These are phyloP conservation scores for Cercospora zeina DNA, from an alignment of 2,329 filamentous ascomycete genomes.

Conservation along the genomic window DNA sequence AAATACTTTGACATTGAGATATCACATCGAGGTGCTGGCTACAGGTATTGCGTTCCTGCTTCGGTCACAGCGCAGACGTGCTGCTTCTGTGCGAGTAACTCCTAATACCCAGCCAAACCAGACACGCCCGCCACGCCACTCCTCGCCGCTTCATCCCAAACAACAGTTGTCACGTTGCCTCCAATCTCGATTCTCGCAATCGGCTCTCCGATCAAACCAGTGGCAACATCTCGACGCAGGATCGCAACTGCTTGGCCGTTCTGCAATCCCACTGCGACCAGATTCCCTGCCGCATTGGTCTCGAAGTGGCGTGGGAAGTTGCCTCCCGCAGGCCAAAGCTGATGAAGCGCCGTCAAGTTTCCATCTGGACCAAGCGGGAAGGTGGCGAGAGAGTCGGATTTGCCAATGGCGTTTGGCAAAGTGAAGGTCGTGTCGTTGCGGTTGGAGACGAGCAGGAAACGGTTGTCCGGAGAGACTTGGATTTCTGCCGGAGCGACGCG, in stretches of 20 bases:
- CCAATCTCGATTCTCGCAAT: constrained; percentile 39
- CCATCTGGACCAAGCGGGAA: constrained; percentile 62
- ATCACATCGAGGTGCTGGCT: neutral
- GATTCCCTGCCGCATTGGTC: constrained; percentile 63
- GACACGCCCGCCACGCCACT: constrained; percentile 18
- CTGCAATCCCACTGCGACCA: constrained; percentile 68
- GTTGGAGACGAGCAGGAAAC: constrained; percentile 67
- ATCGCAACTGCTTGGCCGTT: constrained; percentile 61
- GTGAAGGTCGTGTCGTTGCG: constrained; percentile 61
- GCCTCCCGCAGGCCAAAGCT: constrained; percentile 65
- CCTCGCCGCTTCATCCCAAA: constrained; percentile 35
- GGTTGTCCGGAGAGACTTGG: constrained; percentile 52
- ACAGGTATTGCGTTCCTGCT: neutral
- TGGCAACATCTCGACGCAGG: constrained; percentile 59
- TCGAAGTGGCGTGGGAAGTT: constrained; percentile 66
- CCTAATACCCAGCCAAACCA: neutral
- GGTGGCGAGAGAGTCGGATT: constrained; percentile 62
- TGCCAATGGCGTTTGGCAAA: constrained; percentile 48
- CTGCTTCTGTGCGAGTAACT: neutral
- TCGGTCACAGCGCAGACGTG: neutral
- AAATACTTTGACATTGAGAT: neutral
- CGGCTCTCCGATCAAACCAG: constrained; percentile 59
- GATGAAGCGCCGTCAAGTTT: constrained; percentile 52
- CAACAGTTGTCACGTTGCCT: constrained; percentile 42
- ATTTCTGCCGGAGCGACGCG: constrained; percentile 59